phyloP scores from a whole-genome alignment of 176 grass and related monocot genomes.

The Luzula sylvatica region DNA sequence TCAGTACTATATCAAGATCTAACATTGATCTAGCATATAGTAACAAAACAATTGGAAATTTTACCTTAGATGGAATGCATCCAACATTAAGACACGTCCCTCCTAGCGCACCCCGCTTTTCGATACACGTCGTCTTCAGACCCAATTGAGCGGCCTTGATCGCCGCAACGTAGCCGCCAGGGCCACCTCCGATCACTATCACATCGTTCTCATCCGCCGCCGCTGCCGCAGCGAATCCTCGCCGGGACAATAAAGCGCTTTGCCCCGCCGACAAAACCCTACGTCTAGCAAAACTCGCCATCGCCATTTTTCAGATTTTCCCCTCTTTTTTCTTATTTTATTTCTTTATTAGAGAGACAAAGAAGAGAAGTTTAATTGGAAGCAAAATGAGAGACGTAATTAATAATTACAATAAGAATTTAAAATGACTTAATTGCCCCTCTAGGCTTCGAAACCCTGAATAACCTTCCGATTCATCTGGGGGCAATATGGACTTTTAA shows the following conservation, averaged over 20 bases:
- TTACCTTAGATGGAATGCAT: conserved; percentile 93
- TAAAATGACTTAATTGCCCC: conserved; percentile 16
- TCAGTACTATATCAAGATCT: too few species aligned
- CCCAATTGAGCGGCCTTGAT: conserved; percentile 88
- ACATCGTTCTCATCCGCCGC: conserved; percentile 71
- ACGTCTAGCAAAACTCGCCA: conserved; percentile 61
- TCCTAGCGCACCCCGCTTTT: conserved; percentile 71
- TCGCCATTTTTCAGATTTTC: conserved; percentile 41
- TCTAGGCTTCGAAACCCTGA: conserved; percentile 5
- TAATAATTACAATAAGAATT: neutral
- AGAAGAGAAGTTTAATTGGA: conserved; percentile 4
- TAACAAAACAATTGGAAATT: neutral
- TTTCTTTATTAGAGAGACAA: conserved; percentile 23
- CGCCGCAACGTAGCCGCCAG: conserved; percentile 79
- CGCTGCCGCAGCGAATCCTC: conserved; percentile 39
- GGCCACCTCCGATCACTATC: conserved; percentile 78
- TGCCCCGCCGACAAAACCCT: conserved; percentile 33
- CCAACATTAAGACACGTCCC: conserved; percentile 92
- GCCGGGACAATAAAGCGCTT: conserved; percentile 23
- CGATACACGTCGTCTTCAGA: conserved; percentile 89
- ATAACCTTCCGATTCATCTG: conserved; percentile 13
- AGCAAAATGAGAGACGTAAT: neutral
- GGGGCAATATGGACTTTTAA: neutral
- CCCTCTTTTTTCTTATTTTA: conserved; percentile 4
- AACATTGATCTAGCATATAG: too few species aligned